Percentiles rank a stretch among this genome's conserved stretches.
Conservation (phyloP, 2,329 filamentous ascomycete species). For the Aspergillus fumigatiaffinis region DNA sequence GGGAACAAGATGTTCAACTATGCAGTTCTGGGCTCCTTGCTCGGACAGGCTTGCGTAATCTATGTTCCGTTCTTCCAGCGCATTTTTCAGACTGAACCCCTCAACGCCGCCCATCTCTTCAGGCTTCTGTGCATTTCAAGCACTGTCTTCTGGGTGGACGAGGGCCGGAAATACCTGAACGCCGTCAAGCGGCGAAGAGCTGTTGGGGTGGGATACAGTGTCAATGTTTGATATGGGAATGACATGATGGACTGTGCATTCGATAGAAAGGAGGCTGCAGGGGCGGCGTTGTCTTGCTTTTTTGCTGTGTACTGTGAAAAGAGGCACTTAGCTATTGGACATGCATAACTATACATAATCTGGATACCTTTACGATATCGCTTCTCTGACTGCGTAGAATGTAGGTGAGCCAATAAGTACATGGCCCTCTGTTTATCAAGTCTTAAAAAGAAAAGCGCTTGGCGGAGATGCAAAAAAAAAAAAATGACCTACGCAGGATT, state of each 20-base stretch:
- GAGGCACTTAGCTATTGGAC: too few species aligned
- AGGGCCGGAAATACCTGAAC: slow-evolving; percentile 69
- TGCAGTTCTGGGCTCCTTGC: slow-evolving; percentile 78
- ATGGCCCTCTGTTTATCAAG: too few species aligned
- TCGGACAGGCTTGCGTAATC: slow-evolving; percentile 85
- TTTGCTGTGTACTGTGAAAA: neutral
- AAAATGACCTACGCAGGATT: slow-evolving; percentile 34
- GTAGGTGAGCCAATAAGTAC: too few species aligned
- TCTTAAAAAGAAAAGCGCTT: too few species aligned
- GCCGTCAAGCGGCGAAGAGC: slow-evolving; percentile 28
- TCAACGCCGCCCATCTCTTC: slow-evolving; percentile 70
- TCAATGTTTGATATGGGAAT: slow-evolving; percentile 30
- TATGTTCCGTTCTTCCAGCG: slow-evolving; percentile 92
- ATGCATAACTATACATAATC: neutral
- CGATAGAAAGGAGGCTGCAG: slow-evolving; percentile 4
- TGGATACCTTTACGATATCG: neutral
- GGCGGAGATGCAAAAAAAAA: neutral
- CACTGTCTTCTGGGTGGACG: slow-evolving; percentile 92
- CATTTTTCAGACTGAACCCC: slow-evolving; percentile 90
- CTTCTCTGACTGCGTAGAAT: too few species aligned
- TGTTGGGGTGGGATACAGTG: slow-evolving; percentile 38
- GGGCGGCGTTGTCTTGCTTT: neutral
- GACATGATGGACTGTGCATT: neutral
- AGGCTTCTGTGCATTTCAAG: slow-evolving; percentile 73
- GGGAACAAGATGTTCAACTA: slow-evolving; percentile 95